Conservation (phyloP, 2,329 filamentous ascomycete species). For the Penicillium sp. region DNA sequence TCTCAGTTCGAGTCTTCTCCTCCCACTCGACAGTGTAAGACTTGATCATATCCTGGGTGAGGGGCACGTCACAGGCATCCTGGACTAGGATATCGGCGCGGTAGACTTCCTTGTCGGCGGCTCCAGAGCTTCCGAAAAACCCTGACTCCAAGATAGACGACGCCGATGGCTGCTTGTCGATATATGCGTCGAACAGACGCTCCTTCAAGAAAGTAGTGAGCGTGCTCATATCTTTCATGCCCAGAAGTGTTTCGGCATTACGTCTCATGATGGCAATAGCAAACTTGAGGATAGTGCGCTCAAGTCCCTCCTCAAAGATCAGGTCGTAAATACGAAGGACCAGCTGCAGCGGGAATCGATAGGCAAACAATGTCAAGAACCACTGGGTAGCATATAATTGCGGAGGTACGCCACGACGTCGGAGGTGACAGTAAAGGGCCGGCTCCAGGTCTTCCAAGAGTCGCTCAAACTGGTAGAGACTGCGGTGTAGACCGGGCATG, state of each 20-base stretch:
- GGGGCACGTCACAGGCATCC: conserved; percentile 84
- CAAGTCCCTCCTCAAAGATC: conserved; percentile 88
- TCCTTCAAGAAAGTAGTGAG: conserved; percentile 92
- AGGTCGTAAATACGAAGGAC: conserved; percentile 96
- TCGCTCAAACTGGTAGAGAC: conserved; percentile 92
- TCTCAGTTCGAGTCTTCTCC: conserved; percentile 79
- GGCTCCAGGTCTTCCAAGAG: conserved; percentile 92
- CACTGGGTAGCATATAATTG: conserved; percentile 97
- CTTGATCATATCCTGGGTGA: conserved; percentile 79
- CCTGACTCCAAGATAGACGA: conserved; percentile 92
- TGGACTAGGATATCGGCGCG: conserved; percentile 89
- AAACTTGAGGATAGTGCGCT: conserved; percentile 86
- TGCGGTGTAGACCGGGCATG: conserved; percentile 93
- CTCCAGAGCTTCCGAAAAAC: conserved; percentile 91
- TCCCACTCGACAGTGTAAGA: conserved; percentile 87
- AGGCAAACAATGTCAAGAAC: conserved; percentile 98
- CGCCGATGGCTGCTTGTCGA: conserved; percentile 89
- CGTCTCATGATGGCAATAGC: conserved; percentile 96
- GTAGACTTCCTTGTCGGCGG: conserved; percentile 92
- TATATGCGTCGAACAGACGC: conserved; percentile 92
- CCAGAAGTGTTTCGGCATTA: conserved; percentile 75
- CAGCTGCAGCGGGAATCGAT: conserved; percentile 92
- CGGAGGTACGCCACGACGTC: conserved; percentile 80
- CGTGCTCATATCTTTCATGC: conserved; percentile 86
- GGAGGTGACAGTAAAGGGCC: conserved; percentile 90